phyloP scores from a whole-genome alignment of 208 protist species.

The Leishmania tropica region DNA sequence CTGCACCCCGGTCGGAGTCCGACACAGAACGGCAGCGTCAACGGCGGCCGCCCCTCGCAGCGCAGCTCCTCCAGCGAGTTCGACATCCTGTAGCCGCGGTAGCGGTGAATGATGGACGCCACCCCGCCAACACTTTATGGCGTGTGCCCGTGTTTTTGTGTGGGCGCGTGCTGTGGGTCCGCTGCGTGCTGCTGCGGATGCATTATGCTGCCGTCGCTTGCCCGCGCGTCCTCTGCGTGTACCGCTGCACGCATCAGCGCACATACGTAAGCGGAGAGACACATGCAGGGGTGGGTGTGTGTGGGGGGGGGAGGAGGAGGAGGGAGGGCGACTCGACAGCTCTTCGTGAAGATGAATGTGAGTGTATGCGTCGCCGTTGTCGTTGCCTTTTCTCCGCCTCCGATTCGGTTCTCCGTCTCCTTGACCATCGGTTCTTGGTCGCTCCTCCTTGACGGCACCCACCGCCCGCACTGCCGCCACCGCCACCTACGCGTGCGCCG shows the following conservation, averaged over 20 bases:
- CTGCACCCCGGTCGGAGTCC: neutral
- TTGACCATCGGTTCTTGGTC: neutral
- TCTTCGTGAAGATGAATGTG: neutral
- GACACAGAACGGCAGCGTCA: neutral
- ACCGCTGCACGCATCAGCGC: neutral
- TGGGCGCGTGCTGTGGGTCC: neutral
- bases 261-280: neutral
- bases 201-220: too few relatives aligned
- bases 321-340: neutral
- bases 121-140: neutral
- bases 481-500: too few relatives aligned
- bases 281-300: too few relatives aligned
- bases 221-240: neutral
- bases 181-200: neutral
- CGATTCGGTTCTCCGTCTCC: too few relatives aligned
- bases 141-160: too few relatives aligned
- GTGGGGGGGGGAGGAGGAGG: neutral
- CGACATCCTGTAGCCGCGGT: constrained; percentile 7
- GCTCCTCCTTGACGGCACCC: neutral
- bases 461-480: too few relatives aligned
- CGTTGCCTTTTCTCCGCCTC: neutral
- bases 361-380: neutral
- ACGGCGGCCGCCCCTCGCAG: constrained; percentile 9
- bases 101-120: too few relatives aligned
- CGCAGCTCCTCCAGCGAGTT: constrained; percentile 29